These are phyloP conservation scores for Malassezia sympodialis DNA, from an alignment of 1,284 basidiomycete genomes.

Conservation along the genomic window DNA sequence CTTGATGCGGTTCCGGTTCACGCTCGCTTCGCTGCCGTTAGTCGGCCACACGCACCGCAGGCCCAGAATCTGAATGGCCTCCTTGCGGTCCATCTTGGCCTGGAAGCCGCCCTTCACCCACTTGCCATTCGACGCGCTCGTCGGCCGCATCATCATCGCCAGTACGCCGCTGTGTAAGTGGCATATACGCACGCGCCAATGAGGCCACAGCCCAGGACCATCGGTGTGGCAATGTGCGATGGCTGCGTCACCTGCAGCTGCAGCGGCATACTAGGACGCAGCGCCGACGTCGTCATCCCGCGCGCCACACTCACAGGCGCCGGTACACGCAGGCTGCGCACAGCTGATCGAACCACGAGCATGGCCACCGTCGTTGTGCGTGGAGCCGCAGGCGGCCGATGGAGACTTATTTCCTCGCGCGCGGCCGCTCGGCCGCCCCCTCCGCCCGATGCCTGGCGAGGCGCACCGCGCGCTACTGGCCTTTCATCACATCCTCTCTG, in stretches of 20 bases:
- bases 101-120: slow-evolving; percentile 92
- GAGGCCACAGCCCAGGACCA: slow-evolving; percentile 35
- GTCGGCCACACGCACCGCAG: slow-evolving; percentile 49
- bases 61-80: slow-evolving; percentile 84
- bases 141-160: slow-evolving; percentile 28
- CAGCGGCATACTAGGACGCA: slow-evolving; percentile 20
- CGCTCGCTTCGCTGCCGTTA: slow-evolving; percentile 14
- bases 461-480: slow-evolving; percentile 14
- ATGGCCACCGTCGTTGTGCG: not conserved
- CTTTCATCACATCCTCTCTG: slow-evolving; percentile 17
- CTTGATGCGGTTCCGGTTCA: slow-evolving; percentile 42
- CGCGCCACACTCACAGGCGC: not conserved
- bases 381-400: not conserved
- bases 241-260: slow-evolving; percentile 25
- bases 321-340: not conserved
- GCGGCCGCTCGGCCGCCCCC: not conserved
- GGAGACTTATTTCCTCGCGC: not conserved
- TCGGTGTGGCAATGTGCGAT: slow-evolving; percentile 26
- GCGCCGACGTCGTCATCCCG: slow-evolving; percentile 20
- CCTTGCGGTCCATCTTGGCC: slow-evolving; percentile 86
- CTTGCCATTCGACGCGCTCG: slow-evolving; percentile 56
- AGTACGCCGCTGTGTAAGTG: slow-evolving; percentile 23
- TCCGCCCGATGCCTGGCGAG: not conserved
- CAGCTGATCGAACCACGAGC: not conserved
- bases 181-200: slow-evolving; percentile 23